These are phyloP conservation scores for Tylopilus sp. DNA, from an alignment of 768 basidiomycete genomes.

Conservation along the genomic window DNA sequence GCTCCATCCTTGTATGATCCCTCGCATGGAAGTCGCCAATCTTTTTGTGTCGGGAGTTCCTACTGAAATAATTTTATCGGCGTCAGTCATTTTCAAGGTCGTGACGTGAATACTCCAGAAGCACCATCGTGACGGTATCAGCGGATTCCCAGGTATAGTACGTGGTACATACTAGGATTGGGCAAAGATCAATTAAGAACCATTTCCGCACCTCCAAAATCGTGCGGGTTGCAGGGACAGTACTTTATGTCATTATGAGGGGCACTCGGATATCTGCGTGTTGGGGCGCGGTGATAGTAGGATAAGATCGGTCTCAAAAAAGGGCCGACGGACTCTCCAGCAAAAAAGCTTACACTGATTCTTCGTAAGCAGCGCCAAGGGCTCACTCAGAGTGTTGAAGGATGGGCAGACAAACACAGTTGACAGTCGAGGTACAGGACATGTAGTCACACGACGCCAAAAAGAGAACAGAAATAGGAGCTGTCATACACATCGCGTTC, in stretches of 20 bases:
- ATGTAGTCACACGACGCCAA: slow-evolving; percentile 18
- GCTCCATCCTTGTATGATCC: neutral
- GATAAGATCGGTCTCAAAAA: neutral
- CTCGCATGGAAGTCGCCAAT: neutral
- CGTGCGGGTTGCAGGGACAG: neutral
- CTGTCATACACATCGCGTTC: slow-evolving; percentile 20
- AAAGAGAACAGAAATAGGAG: slow-evolving; percentile 6
- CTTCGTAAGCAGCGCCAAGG: neutral
- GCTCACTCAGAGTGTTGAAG: slow-evolving; percentile 1
- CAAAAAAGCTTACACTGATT: neutral
- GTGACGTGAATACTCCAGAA: no score
- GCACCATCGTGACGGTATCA: no score
- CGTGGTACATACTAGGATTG: no score
- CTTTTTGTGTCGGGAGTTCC: neutral
- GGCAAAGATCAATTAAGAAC: no score
- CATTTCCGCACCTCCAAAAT: no score
- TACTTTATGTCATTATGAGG: neutral
- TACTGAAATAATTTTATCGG: neutral
- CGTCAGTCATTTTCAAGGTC: no score
- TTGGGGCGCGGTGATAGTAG: neutral
- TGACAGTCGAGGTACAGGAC: slow-evolving; percentile 23
- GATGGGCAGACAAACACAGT: slow-evolving; percentile 16
- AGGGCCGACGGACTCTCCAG: neutral
- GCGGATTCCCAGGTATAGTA: no score
- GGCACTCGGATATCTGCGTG: neutral